These are phyloP conservation scores for Gentiana straminea DNA, from an alignment of 257 asterid genomes.

Conservation along the genomic window DNA sequence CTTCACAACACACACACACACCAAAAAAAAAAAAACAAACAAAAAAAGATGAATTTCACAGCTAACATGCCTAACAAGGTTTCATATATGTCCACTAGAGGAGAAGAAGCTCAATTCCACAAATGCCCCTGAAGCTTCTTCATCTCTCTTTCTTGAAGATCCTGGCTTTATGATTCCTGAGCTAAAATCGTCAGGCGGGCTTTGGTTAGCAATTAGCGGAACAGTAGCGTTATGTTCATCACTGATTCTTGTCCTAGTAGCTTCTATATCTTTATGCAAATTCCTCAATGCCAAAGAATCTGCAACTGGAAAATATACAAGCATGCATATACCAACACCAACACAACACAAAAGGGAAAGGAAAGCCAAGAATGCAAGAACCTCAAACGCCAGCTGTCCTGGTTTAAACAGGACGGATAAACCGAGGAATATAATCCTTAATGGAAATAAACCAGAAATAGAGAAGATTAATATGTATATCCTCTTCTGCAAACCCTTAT, in stretches of 20 bases:
- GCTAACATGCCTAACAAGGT: conserved; percentile 30
- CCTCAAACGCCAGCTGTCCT: conserved; percentile 29
- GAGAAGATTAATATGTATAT: conserved; percentile 49
- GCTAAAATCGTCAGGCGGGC: conserved; percentile 28
- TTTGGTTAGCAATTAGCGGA: conserved; percentile 54
- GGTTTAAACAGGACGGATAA: conserved; percentile 50
- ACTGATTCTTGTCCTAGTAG: conserved; percentile 24
- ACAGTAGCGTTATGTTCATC: conserved; percentile 40
- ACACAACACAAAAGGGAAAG: conserved; percentile 56
- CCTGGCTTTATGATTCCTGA: conserved; percentile 29
- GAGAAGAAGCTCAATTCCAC: conserved; percentile 83
- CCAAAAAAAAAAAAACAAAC: conserved; percentile 57
- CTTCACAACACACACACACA: conserved; percentile 40
- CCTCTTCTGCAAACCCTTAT: conserved; percentile 67
- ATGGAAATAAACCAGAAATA: conserved; percentile 40
- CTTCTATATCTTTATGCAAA: conserved; percentile 38
- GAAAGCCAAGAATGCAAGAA: conserved; percentile 55
- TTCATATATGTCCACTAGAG: conserved; percentile 32
- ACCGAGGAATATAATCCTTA: conserved; percentile 56
- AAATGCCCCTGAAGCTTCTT: conserved; percentile 40
- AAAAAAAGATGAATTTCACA: conserved; percentile 31
- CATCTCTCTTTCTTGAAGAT: conserved; percentile 37
- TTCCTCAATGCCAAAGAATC: conserved; percentile 59
- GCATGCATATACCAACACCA: conserved; percentile 51
- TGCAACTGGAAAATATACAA: conserved; percentile 63